A percentile compares a stretch with the other conserved stretches of the same genome.
Conservation (phyloP, 2,329 filamentous ascomycete genomes). For the Iodosphaeria phyllophila region DNA sequence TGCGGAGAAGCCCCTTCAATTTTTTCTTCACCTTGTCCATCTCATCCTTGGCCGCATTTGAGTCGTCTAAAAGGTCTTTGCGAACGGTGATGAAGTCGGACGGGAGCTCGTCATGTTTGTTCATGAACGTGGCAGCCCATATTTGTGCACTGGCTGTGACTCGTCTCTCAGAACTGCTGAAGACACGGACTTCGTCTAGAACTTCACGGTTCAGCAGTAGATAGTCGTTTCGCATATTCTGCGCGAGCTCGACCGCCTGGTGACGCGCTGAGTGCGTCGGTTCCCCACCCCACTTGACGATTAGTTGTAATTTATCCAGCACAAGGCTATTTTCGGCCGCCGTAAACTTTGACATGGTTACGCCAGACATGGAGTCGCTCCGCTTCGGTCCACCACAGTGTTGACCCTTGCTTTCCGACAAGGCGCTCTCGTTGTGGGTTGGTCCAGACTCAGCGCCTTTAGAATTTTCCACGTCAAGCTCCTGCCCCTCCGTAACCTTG, state of each 20-base stretch:
- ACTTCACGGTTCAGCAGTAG: conserved; percentile 84
- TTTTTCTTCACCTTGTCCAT: conserved; percentile 99
- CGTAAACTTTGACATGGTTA: conserved; percentile 85
- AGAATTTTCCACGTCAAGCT: conserved; percentile 6
- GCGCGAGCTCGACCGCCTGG: conserved; percentile 83
- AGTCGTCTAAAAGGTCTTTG: conserved; percentile 91
- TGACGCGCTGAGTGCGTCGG: conserved; percentile 95
- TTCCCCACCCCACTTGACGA: conserved; percentile 98
- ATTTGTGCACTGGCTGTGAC: conserved; percentile 95
- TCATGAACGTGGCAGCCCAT: conserved; percentile 77
- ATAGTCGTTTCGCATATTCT: conserved; percentile 91
- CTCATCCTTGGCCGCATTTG: conserved; percentile 94
- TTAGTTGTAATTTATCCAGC: conserved; percentile 87
- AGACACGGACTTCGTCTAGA: conserved; percentile 82
- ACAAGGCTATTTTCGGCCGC: conserved; percentile 85
- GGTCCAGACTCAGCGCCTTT: conserved; percentile 3
- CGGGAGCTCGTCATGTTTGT: conserved; percentile 58
- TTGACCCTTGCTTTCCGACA: conserved; percentile 8
- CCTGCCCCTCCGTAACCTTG: conserved; percentile 16
- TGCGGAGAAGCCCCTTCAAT: conserved; percentile 76
- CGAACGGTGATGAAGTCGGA: conserved; percentile 77
- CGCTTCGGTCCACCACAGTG: conserved; percentile 28
- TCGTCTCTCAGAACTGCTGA: conserved; percentile 85
- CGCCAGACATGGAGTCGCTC: conserved; percentile 69
- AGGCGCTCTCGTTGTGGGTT: conserved; percentile 5